These are phyloP conservation scores for Fusarium sp. DNA, from an alignment of 2,329 filamentous ascomycete genomes.

Conservation along the genomic window DNA sequence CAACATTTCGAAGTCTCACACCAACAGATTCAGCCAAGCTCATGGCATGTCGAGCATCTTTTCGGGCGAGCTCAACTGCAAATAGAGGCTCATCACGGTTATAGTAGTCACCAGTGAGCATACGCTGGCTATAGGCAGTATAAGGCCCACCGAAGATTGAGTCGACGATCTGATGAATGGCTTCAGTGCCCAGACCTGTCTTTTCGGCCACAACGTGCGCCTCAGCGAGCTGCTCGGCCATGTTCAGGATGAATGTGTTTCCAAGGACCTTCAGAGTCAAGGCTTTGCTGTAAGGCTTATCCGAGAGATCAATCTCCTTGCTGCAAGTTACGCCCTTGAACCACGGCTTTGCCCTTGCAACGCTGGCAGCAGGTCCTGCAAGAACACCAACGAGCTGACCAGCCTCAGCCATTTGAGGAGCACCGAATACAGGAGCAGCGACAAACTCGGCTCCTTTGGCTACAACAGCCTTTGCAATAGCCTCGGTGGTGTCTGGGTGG, in stretches of 20 bases:
- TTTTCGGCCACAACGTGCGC: conserved; percentile 84
- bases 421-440: conserved; percentile 75
- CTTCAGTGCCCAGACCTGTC: conserved; percentile 74
- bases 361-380: conserved; percentile 68
- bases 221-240: conserved; percentile 82
- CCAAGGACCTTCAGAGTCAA: conserved; percentile 82
- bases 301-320: conserved; percentile 74
- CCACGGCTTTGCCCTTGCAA: conserved; percentile 74
- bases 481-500: conserved; percentile 81
- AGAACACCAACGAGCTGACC: conserved; percentile 78
- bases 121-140: conserved; percentile 76
- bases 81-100: conserved; percentile 82
- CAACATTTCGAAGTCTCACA: conserved; percentile 69
- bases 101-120: conserved; percentile 81
- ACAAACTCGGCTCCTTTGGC: conserved; percentile 76
- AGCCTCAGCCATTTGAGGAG: conserved; percentile 73
- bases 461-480: conserved; percentile 66
- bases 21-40: conserved; percentile 71
- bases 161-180: conserved; percentile 77
- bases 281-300: conserved; percentile 74
- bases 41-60: conserved; percentile 81
- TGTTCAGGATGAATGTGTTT: conserved; percentile 86
- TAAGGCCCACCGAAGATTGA: conserved; percentile 80
- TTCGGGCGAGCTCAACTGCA: conserved; percentile 81
- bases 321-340: conserved; percentile 77